These are phyloP conservation scores for Blastobotrys ciferrii DNA, from an alignment of 1,139 yeast species.

Conservation along the genomic window DNA sequence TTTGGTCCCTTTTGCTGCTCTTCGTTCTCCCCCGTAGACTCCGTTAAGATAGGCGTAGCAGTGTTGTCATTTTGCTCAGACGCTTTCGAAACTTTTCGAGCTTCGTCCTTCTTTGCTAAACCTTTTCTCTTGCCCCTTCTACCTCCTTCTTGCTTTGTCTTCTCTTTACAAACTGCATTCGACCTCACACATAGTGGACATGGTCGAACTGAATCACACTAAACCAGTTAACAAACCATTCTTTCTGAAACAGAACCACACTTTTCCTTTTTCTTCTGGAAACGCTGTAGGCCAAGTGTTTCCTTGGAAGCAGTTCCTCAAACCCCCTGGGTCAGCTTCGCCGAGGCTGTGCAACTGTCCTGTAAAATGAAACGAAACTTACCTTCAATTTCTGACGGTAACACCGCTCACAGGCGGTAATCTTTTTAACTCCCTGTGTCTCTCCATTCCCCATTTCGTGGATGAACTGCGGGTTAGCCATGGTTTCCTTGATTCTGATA, in stretches of 20 bases:
- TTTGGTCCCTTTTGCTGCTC: neutral
- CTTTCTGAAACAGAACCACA: too few relatives aligned
- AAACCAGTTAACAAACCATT: neutral
- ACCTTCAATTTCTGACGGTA: neutral
- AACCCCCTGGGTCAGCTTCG: too few relatives aligned
- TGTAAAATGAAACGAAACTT: too few relatives aligned
- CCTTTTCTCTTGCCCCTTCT: neutral
- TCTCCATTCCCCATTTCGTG: neutral
- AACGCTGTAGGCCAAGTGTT: too few relatives aligned
- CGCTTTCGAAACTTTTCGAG: neutral
- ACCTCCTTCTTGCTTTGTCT: neutral
- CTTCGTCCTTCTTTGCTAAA: neutral
- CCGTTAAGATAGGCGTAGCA: neutral
- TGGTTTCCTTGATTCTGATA: neutral
- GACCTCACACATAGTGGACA: neutral
- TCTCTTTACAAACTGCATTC: neutral
- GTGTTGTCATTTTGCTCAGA: neutral
- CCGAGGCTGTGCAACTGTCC: too few relatives aligned
- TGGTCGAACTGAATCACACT: neutral
- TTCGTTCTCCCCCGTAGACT: neutral
- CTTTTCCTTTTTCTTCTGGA: too few relatives aligned
- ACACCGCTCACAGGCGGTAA: neutral
- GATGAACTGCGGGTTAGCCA: neutral
- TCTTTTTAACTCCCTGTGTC: neutral
- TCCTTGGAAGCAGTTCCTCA: too few relatives aligned